Conservation (phyloP, 192 early-diverging fungal genomes). For the Gorgonomyces haynaldii region DNA sequence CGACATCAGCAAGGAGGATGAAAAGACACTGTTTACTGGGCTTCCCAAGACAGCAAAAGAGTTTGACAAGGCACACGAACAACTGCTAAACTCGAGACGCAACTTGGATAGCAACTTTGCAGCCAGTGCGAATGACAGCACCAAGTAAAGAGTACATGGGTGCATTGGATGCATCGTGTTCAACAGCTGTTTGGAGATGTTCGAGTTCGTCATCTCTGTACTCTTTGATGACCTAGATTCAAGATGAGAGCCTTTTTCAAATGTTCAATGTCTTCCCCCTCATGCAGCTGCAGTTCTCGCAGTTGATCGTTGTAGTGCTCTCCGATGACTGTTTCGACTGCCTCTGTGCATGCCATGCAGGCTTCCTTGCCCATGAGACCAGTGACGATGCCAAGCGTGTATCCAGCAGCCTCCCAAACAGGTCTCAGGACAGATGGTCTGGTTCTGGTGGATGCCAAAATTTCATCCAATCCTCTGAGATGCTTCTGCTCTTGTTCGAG, state of each 20-base stretch:
- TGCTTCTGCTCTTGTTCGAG: constrained; percentile 89
- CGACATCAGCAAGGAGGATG: background rate
- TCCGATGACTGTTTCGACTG: constrained; percentile 93
- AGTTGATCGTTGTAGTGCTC: constrained; percentile 94
- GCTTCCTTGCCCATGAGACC: constrained; percentile 87
- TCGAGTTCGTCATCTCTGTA: constrained; percentile 94
- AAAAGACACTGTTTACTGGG: background rate
- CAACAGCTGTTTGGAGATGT: constrained; percentile 80
- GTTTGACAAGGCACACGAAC: background rate
- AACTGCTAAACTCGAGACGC: constrained; percentile 60
- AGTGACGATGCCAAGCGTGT: constrained; percentile 69
- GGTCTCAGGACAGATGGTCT: constrained; percentile 78
- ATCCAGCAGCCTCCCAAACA: constrained; percentile 78
- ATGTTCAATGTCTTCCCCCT: constrained; percentile 38
- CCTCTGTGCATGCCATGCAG: constrained; percentile 98
- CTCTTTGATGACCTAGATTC: constrained; percentile 55
- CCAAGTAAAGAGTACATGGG: constrained; percentile 63
- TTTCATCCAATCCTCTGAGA: constrained; percentile 62
- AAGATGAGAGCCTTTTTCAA: background rate
- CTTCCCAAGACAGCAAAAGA: background rate
- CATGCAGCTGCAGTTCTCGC: constrained; percentile 63
- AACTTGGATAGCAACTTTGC: constrained; percentile 86
- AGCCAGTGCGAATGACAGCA: constrained; percentile 72
- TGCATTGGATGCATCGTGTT: constrained; percentile 73
- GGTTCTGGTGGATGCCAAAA: constrained; percentile 63